A percentile compares a stretch with the other conserved stretches of the same genome.
Evolutionary conservation across 257 asterid genomes (phyloP).

Genomic region (Mitragyna speciosa): DNA sequence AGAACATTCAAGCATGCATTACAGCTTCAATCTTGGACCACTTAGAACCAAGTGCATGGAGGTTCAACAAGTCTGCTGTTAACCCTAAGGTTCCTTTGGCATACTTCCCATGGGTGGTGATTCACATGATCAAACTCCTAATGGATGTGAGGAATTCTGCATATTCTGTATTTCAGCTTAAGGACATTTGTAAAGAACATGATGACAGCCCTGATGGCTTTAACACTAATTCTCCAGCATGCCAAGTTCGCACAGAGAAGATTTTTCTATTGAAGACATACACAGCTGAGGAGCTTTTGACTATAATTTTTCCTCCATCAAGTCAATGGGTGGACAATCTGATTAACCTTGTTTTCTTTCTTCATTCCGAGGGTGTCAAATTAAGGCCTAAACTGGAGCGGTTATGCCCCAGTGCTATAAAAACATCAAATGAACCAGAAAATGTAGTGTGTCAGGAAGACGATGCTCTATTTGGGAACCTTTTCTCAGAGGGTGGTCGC

Average conservation of each 20-base stretch:
- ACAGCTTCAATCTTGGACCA: slow-evolving; percentile 64
- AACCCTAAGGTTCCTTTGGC: slow-evolving; percentile 69
- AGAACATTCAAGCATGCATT: slow-evolving; percentile 67
- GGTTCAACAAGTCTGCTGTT: slow-evolving; percentile 43
- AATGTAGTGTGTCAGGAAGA: slow-evolving; percentile 75
- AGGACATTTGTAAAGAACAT: slow-evolving; percentile 37
- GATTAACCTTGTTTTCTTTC: slow-evolving; percentile 62
- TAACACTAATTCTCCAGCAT: slow-evolving; percentile 45
- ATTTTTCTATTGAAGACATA: slow-evolving; percentile 57
- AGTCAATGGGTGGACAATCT: slow-evolving; percentile 77
- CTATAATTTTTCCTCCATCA: slow-evolving; percentile 62
- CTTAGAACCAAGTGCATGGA: slow-evolving; percentile 64
- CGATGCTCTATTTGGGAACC: slow-evolving; percentile 98
- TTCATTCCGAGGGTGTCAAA: slow-evolving; percentile 82
- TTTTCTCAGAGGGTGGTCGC: slow-evolving; percentile 92
- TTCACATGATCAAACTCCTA: slow-evolving; percentile 62
- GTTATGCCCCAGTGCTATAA: slow-evolving; percentile 56
- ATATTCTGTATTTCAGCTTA: slow-evolving; percentile 41
- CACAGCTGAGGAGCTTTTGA: slow-evolving; percentile 61
- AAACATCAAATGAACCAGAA: slow-evolving; percentile 81
- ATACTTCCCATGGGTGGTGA: slow-evolving; percentile 74
- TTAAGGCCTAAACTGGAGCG: slow-evolving; percentile 74
- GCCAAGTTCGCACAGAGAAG: slow-evolving; percentile 40
- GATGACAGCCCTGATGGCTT: slow-evolving; percentile 25
- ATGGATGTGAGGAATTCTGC: slow-evolving; percentile 60